phyloP scores from a whole-genome alignment of 768 basidiomycete genomes.

The Pisolithus microcarpus region DNA sequence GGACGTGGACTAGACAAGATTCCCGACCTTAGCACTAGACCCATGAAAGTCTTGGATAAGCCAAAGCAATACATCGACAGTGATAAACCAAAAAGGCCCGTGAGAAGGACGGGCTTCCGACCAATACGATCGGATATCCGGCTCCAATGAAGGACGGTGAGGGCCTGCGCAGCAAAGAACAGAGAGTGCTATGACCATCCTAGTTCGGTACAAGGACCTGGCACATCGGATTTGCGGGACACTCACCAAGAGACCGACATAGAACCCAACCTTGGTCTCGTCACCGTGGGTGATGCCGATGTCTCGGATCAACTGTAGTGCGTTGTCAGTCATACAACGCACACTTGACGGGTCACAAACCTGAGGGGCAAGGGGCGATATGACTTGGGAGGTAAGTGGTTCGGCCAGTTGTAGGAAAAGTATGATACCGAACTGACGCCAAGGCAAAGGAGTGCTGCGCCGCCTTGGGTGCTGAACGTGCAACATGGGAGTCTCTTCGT shows the following conservation, averaged over 20 bases:
- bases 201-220: too few relatives aligned
- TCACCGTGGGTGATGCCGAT: conserved; percentile 31
- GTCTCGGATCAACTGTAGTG: conserved; percentile 3
- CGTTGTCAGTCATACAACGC: not conserved
- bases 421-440: not conserved
- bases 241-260: conserved; percentile 34
- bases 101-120: conserved; percentile 33
- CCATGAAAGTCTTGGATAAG: conserved; percentile 59
- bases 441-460: conserved; percentile 11
- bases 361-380: conserved; percentile 73
- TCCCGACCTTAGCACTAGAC: conserved; percentile 32
- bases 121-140: conserved; percentile 59
- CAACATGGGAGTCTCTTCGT: conserved; percentile 52
- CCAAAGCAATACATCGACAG: conserved; percentile 4
- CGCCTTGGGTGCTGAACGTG: not conserved
- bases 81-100: conserved; percentile 5
- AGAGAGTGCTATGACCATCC: conserved; percentile 48
- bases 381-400: conserved; percentile 69
- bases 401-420: conserved; percentile 52
- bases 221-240: too few relatives aligned
- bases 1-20: not conserved
- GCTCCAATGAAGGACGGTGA: conserved; percentile 65
- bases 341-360: conserved; percentile 27
- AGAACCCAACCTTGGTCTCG: conserved; percentile 35
- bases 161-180: conserved; percentile 63